Base-by-base conservation (phyloP, 805 yeast genomes). In the Sugiyamaella boreocaroliniensis region DNA sequence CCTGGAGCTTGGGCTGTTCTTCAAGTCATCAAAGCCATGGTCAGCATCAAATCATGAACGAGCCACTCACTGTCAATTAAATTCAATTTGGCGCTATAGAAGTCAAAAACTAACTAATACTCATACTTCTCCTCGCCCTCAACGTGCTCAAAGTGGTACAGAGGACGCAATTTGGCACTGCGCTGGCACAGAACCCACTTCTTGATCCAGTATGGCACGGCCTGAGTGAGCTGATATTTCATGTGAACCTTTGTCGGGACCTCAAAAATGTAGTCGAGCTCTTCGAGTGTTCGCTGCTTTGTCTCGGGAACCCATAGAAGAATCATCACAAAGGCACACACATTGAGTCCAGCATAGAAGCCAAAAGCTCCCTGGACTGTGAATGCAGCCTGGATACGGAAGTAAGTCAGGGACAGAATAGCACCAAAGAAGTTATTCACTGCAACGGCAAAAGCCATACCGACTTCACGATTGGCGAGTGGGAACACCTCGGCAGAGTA, bases 341-440 rank as follows among this genome's bases (percentile, higher is more conserved):
- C 61, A 66, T 87, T 87, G 87, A 90, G 84, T 12, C 85, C 95
- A 1, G 95, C 95, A 64, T 86, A 88, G 77, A 82, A 88, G 14
- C 93, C 89, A 64, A 86, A 88, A 3, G 92, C 93, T 68, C 96
- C 95, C 60, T 82, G 86, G 2, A 87, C 78, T 53, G 78, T 80
- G 71, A 88, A 82, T 0, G 86, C 83, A 44, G 69, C 76, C 51
- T 77, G 67, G 66, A 89, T 70, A 29, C 86, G 74, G 46, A 93
- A 92, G 89, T 89, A 82, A 7, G 93, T 80, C 55, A 86, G 75
- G 18, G 92, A 80, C 56, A 82, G 69, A 43, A 81, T 72, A 57
- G 76, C 75, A 58, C 73, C 74, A 77, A 78, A 76, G 44, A 61
- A 56, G 46, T 55, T 53, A 22, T 86, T 87, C 34, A 89, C 81